Conservation (phyloP, 352 stramenopile genomes). For the Phytopythium aichiense region DNA sequence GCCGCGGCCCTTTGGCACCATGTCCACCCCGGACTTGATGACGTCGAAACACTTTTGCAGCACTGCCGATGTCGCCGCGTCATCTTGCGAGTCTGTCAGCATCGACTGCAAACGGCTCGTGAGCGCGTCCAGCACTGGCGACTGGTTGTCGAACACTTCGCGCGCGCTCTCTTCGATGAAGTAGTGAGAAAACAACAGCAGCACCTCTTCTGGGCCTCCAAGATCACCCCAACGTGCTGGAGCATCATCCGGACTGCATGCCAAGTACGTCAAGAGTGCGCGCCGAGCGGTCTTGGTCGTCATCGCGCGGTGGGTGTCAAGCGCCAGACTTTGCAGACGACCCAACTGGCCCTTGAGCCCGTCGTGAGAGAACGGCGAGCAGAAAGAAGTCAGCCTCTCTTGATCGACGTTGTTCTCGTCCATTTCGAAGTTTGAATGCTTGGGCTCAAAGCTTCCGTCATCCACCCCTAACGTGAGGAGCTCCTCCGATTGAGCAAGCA, state of each 20-base stretch:
- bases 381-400: constrained; percentile 47
- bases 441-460: constrained; percentile 29
- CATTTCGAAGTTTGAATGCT: constrained; percentile 43
- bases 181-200: constrained; percentile 44
- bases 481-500: constrained; percentile 38
- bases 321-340: constrained; percentile 56
- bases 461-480: constrained; percentile 60
- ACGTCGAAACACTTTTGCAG: constrained; percentile 30
- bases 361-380: constrained; percentile 63
- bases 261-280: constrained; percentile 36
- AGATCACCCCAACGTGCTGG: constrained; percentile 26
- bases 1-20: constrained; percentile 41
- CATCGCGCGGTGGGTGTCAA: constrained; percentile 56
- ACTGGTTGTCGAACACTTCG: constrained; percentile 20
- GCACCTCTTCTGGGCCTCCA: constrained; percentile 27
- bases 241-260: constrained; percentile 7
- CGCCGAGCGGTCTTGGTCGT: constrained; percentile 53
- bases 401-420: constrained; percentile 57
- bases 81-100: constrained; percentile 16
- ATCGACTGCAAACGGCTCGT: constrained; percentile 19
- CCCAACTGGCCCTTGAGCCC: constrained; percentile 53
- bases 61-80: constrained; percentile 17
- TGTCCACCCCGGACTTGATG: constrained; percentile 14
- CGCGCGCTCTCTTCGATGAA: constrained; percentile 18
- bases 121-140: constrained; percentile 17